phyloP scores from a whole-genome alignment of 2,329 filamentous ascomycete species.

The Arthrobotrys entomopaga region DNA sequence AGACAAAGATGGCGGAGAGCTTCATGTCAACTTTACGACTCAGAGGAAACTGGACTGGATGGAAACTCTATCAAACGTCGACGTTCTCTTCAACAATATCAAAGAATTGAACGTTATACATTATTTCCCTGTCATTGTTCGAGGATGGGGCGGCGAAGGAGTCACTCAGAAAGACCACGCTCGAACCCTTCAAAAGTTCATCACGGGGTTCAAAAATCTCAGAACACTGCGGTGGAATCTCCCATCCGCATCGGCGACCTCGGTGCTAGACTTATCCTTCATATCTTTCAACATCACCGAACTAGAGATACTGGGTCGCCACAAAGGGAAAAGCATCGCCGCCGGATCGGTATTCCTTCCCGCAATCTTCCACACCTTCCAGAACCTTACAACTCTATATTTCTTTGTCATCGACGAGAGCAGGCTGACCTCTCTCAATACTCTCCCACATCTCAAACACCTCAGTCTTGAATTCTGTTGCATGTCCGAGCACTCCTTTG shows the following conservation, averaged over 20 bases:
- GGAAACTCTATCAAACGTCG: background rate
- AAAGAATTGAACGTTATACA: conserved; percentile 11
- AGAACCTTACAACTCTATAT: conserved; percentile 23
- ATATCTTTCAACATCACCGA: too few species aligned
- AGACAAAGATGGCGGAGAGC: background rate
- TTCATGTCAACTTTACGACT: background rate
- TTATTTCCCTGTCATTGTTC: background rate
- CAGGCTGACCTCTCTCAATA: conserved; percentile 1
- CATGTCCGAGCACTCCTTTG: background rate
- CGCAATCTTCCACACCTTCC: conserved; percentile 6
- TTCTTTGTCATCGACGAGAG: conserved; percentile 1
- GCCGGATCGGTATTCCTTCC: too few species aligned
- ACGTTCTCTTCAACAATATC: conserved; percentile 26
- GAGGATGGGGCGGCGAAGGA: too few species aligned
- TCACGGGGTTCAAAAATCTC: background rate
- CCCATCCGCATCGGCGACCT: conserved; percentile 2
- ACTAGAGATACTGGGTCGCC: too few species aligned
- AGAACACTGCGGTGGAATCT: background rate
- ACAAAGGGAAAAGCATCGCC: too few species aligned
- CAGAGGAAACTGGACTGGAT: background rate
- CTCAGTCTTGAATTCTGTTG: conserved; percentile 7
- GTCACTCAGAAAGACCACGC: background rate
- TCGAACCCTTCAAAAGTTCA: too few species aligned
- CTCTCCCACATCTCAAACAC: conserved; percentile 24
- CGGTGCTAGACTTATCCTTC: background rate